Evolutionary conservation across 1,284 basidiomycete species (phyloP).

Genomic region (Coniophora puteana): DNA sequence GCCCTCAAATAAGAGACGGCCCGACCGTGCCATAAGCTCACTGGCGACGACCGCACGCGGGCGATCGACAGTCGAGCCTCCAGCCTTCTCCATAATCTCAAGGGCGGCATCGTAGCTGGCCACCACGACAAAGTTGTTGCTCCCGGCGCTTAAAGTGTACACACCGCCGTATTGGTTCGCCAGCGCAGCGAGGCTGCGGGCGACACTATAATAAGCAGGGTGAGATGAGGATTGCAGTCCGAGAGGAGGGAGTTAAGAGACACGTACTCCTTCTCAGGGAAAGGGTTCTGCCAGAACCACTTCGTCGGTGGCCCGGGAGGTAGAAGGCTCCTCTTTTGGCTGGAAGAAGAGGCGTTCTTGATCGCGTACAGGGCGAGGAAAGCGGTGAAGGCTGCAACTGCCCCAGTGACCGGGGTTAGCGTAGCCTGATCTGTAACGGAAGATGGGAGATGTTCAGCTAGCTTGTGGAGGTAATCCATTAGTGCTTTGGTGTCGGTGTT

Average conservation of each 20-base stretch:
- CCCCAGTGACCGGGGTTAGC: too few relatives aligned
- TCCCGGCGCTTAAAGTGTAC: conserved; percentile 23
- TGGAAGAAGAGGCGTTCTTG: too few relatives aligned
- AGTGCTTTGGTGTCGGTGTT: too few relatives aligned
- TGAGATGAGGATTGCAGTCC: background rate
- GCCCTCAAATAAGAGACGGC: conserved; percentile 18
- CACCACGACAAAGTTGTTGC: conserved; percentile 23
- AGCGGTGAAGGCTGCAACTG: too few relatives aligned
- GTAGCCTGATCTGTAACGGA: too few relatives aligned
- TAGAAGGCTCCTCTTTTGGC: conserved; percentile 12
- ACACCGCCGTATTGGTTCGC: conserved; percentile 30
- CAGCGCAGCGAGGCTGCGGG: conserved; percentile 20
- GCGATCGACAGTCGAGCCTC: conserved; percentile 26
- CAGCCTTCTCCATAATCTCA: conserved; percentile 35
- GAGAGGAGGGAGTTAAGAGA: background rate
- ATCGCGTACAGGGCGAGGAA: too few relatives aligned
- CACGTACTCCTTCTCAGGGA: conserved; percentile 20
- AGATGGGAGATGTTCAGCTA: too few relatives aligned
- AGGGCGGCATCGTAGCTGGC: conserved; percentile 20
- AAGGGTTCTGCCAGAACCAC: conserved; percentile 23
- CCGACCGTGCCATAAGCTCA: conserved; percentile 20
- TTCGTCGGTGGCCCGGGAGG: conserved; percentile 23
- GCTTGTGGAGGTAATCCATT: too few relatives aligned
- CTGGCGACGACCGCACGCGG: conserved; percentile 25
- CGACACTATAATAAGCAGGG: conserved; percentile 10